Evolutionary conservation across 345 rosid genomes (phyloP).

Genomic region (Anacardium occidentale): DNA sequence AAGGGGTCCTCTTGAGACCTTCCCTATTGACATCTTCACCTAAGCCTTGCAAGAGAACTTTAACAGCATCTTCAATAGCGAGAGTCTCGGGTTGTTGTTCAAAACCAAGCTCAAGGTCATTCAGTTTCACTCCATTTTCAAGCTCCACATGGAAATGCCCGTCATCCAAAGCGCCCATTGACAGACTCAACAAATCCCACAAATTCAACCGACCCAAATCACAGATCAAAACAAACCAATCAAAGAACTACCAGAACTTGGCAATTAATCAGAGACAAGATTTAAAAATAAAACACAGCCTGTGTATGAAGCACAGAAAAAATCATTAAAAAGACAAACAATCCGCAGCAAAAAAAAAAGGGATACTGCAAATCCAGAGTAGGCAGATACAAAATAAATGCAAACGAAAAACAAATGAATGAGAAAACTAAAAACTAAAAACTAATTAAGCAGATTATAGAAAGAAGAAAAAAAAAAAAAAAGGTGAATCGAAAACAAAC

Average conservation of each 20-base stretch:
- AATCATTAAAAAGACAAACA: background rate
- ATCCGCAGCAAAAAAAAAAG: background rate
- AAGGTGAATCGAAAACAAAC: conserved; percentile 2
- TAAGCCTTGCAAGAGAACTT: conserved; percentile 73
- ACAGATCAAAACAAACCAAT: conserved; percentile 24
- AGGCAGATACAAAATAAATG: conserved; percentile 20
- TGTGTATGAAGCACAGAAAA: background rate
- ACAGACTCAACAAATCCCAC: conserved; percentile 27
- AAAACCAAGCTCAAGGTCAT: conserved; percentile 39
- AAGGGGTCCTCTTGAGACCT: conserved; percentile 86
- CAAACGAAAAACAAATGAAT: background rate
- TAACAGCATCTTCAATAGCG: conserved; percentile 82
- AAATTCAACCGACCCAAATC: conserved; percentile 19
- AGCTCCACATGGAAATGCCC: conserved; percentile 59
- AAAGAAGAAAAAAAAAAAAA: conserved; percentile 6
- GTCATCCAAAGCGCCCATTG: conserved; percentile 83
- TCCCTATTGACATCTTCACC: conserved; percentile 79
- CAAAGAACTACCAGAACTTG: background rate
- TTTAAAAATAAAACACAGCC: background rate
- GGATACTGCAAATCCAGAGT: background rate
- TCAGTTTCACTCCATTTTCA: conserved; percentile 51
- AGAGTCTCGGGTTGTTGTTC: conserved; percentile 59
- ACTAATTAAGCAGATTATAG: conserved; percentile 10
- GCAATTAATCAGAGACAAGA: background rate
- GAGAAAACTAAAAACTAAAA: conserved; percentile 1